Evolutionary conservation across 495 filamentous ascomycete species (phyloP).

Genomic region (Lichenothelia convexa): DNA sequence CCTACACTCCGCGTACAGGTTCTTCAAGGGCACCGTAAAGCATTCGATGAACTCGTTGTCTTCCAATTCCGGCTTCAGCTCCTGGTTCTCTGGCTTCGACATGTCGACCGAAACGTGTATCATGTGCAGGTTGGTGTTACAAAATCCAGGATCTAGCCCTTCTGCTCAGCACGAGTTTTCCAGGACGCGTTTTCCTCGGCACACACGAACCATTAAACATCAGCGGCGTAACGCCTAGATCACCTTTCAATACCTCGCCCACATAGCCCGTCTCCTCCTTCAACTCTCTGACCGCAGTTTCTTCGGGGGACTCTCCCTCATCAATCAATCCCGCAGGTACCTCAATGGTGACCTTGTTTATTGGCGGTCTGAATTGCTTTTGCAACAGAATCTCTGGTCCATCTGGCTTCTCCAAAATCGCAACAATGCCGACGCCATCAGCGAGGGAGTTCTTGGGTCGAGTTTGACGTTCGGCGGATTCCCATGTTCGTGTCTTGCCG

Average conservation of each 20-base stretch:
- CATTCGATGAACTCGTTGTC: constrained; percentile 85
- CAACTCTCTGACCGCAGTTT: constrained; percentile 66
- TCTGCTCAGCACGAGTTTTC: background rate
- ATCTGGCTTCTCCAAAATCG: constrained; percentile 54
- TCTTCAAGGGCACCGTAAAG: constrained; percentile 49
- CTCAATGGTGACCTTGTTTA: constrained; percentile 62
- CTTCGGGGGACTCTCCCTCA: constrained; percentile 55
- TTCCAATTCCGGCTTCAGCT: constrained; percentile 57
- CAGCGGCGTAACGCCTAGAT: constrained; percentile 37
- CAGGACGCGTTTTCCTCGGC: background rate
- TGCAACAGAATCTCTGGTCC: constrained; percentile 57
- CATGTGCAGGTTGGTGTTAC: constrained; percentile 74
- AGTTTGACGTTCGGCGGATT: constrained; percentile 13
- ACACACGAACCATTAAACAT: constrained; percentile 64
- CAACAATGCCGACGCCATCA: constrained; percentile 79
- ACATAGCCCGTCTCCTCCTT: constrained; percentile 85
- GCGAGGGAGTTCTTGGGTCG: constrained; percentile 32
- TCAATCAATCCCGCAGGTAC: constrained; percentile 76
- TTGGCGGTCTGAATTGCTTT: constrained; percentile 63
- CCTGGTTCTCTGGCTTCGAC: constrained; percentile 46
- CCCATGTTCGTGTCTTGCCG: constrained; percentile 13
- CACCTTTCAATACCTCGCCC: constrained; percentile 20
- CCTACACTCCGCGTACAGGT: constrained; percentile 26
- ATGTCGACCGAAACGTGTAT: constrained; percentile 69
- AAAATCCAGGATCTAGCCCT: constrained; percentile 49